phyloP scores from a whole-genome alignment of 306 rosid species.

The Echinosophora koreensis region DNA sequence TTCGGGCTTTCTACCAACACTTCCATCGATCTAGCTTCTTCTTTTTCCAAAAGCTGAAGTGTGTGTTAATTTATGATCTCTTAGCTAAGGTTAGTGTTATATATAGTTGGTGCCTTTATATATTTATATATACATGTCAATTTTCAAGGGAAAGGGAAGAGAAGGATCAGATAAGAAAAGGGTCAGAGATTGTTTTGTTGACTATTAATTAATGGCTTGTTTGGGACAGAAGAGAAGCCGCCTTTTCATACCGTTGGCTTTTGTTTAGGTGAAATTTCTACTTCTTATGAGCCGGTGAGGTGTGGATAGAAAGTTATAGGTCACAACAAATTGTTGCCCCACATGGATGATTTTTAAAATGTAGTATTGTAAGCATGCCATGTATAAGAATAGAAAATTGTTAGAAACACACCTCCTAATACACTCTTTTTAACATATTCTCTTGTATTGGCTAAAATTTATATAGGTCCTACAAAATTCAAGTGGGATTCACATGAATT shows the following conservation, averaged over 20 bases:
- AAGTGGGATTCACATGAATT: too few relatives aligned
- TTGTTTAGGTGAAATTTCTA: constrained; percentile 32
- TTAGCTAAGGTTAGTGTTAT: background rate
- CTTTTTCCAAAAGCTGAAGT: background rate
- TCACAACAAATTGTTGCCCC: constrained; percentile 18
- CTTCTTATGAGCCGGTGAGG: background rate
- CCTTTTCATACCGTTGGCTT: constrained; percentile 50
- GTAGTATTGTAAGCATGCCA: constrained; percentile 35
- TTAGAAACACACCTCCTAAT: too few relatives aligned
- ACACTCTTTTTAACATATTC: too few relatives aligned
- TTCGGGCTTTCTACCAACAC: constrained; percentile 61
- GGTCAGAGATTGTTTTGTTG: constrained; percentile 48
- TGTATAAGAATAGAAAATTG: too few relatives aligned
- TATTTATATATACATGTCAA: background rate
- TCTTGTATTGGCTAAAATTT: too few relatives aligned
- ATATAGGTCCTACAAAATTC: too few relatives aligned
- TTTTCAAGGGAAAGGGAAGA: constrained; percentile 40
- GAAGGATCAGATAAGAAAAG: constrained; percentile 39
- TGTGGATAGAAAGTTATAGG: background rate
- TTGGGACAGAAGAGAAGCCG: constrained; percentile 42
- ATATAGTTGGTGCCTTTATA: constrained; percentile 17
- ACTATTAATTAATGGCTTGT: constrained; percentile 31
- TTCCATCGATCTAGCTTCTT: constrained; percentile 54
- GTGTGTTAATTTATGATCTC: background rate
- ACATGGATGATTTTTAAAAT: constrained; percentile 38